Evolutionary conservation across 306 rosid genomes (phyloP), one percentile per base, ranked within the genome.

Genomic region (Trichosanthes truncata): DNA sequence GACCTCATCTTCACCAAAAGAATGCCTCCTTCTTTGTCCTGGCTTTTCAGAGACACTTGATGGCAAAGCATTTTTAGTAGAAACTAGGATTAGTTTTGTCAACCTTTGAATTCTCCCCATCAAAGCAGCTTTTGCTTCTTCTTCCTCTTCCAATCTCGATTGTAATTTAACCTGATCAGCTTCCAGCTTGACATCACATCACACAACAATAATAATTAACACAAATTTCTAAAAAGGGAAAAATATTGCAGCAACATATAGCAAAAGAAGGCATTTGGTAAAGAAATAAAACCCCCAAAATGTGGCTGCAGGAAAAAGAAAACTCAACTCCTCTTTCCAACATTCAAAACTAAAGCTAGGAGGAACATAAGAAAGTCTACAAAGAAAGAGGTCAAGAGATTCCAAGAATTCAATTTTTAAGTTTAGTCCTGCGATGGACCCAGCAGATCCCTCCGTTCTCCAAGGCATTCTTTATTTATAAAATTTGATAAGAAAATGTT

Each of bases 1-100:
- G 72, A 89, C 97, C 96, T 92, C 97, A 81, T 92, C 97, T 89
- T 92, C 97, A 80, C 91, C 97, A 89, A 90, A 92, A 62, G 97
- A 92, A 89, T 92, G 93, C 78, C 97, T 89, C 67, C 97, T 87
- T 74, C 91, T 90, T 63, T 85, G 84, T 82, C 82, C 80, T 78
- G 92, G 87, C 79, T 81, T 87, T 84, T 89, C 96, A 53, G 89
- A 68, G 79, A 88, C 76, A 82, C 87, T 83, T 78, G 92, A 85
- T 45, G 97, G 84, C 80, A 90, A 79, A 51, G 88, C 56, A 74
- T 87, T 89, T 84, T 92, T 92, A 11, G 97, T 87, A 73, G 97
- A 92, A 72, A 92, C 97, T 78, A 92, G 86, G 75, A 92, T 92
- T 83, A 92, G 86, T 84, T 92, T 92, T 75, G 97, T 92, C 80